Percentiles rank a stretch among this genome's conserved stretches.
These are phyloP conservation scores for Aspergillus terreus DNA, from an alignment of 2,329 filamentous ascomycete genomes.

Conservation along the genomic window DNA sequence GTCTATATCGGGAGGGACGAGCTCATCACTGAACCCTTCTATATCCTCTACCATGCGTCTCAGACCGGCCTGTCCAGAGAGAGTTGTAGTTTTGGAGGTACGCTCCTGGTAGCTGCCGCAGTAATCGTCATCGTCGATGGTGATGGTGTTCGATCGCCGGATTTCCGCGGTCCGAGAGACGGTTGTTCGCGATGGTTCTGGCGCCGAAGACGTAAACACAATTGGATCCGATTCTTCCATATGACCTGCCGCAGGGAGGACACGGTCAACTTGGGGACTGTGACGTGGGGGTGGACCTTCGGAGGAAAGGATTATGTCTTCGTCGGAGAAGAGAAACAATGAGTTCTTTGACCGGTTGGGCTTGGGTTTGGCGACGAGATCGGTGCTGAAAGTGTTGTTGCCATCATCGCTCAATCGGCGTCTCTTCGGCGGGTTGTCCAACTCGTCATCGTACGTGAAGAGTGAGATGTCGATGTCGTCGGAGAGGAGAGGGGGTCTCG, in stretches of 20 bases:
- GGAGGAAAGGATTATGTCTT: constrained; percentile 20
- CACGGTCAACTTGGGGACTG: constrained; percentile 5
- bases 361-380: constrained; percentile 2
- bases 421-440: constrained; percentile 29
- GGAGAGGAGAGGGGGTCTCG: constrained; percentile 16
- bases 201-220: constrained; percentile 40
- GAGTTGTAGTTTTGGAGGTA: no score
- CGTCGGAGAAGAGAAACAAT: constrained; percentile 27
- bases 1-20: constrained; percentile 22
- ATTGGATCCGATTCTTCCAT: constrained; percentile 39
- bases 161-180: neutral
- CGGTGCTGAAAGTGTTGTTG: neutral
- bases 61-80: neutral
- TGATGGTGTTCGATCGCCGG: constrained; percentile 25
- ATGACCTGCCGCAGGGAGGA: constrained; percentile 8
- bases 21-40: constrained; percentile 33
- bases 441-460: constrained; percentile 19
- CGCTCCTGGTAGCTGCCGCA: neutral
- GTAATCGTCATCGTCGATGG: constrained; percentile 34
- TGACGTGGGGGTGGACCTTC: constrained; percentile 1
- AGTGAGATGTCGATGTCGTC: constrained; percentile 26
- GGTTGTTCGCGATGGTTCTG: constrained; percentile 14
- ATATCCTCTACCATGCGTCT: constrained; percentile 19
- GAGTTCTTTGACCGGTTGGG: constrained; percentile 5
- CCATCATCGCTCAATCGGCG: constrained; percentile 26